A percentile compares a stretch with the other conserved stretches of the same genome.
Conservation (phyloP, 169 alveolate species). For the Babesia ovata region DNA sequence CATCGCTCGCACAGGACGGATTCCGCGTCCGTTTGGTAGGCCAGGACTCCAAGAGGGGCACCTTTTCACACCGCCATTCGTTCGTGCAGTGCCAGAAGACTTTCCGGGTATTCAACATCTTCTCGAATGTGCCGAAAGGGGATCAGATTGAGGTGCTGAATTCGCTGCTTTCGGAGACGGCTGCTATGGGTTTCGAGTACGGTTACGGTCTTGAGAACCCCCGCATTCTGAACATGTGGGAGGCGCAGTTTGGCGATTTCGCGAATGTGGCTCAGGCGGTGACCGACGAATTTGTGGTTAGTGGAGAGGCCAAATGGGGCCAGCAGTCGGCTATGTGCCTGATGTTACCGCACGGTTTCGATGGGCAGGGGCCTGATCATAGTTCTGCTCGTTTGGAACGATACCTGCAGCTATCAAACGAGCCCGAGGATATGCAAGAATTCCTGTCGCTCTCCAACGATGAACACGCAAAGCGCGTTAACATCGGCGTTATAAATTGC, state of each 20-base stretch:
- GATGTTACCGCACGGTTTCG: conserved; percentile 94
- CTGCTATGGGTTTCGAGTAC: conserved; percentile 92
- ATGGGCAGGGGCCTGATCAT: conserved; percentile 97
- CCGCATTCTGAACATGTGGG: conserved; percentile 88
- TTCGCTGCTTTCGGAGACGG: conserved; percentile 90
- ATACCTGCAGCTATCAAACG: conserved; percentile 83
- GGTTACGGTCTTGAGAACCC: conserved; percentile 93
- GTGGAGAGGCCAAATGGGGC: conserved; percentile 95
- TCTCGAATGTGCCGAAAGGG: conserved; percentile 59
- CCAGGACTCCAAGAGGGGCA: conserved; percentile 95
- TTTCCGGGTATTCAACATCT: conserved; percentile 52
- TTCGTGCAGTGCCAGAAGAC: conserved; percentile 87
- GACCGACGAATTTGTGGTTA: conserved; percentile 90
- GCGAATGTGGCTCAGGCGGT: conserved; percentile 94
- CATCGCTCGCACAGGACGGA: conserved; percentile 90
- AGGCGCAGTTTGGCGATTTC: conserved; percentile 96
- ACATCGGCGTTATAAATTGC: conserved; percentile 86
- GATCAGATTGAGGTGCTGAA: conserved; percentile 77
- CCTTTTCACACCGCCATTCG: conserved; percentile 95
- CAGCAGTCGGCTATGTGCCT: conserved; percentile 84
- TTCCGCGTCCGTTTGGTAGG: conserved; percentile 91
- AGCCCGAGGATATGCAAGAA: conserved; percentile 76
- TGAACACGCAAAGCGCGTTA: conserved; percentile 64
- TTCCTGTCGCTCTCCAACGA: conserved; percentile 56
- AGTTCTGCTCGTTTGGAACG: conserved; percentile 89